A percentile compares a stretch with the other conserved stretches of the same genome.
phyloP scores from a whole-genome alignment of 202 grass and related monocot genomes.

The Carex arenaria region DNA sequence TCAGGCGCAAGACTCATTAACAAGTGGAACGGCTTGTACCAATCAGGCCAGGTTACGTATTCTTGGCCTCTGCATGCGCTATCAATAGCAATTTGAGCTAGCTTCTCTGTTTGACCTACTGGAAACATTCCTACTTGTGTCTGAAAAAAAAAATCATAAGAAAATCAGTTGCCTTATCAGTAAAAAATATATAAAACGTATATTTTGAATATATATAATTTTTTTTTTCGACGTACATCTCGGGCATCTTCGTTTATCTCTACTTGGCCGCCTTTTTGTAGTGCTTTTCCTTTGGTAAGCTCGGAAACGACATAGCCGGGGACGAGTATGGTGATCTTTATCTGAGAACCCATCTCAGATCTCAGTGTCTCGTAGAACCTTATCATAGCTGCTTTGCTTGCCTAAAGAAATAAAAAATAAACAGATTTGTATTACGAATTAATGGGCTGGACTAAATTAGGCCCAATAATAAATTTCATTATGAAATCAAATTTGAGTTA shows the following conservation, averaged over 20 bases:
- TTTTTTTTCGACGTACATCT: slow-evolving; percentile 30
- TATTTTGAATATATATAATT: not conserved
- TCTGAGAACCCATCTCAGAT: slow-evolving; percentile 47
- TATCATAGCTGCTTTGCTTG: slow-evolving; percentile 76
- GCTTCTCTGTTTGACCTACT: slow-evolving; percentile 54
- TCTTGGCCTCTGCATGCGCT: slow-evolving; percentile 39
- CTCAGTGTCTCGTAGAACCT: slow-evolving; percentile 73
- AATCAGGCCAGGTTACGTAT: slow-evolving; percentile 67
- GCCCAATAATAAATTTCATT: not conserved
- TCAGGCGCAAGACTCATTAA: slow-evolving; percentile 69
- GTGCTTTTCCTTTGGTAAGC: slow-evolving; percentile 79
- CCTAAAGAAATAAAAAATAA: slow-evolving; percentile 30
- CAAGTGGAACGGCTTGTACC: slow-evolving; percentile 79
- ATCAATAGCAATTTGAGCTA: slow-evolving; percentile 53
- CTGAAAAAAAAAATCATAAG: slow-evolving; percentile 14
- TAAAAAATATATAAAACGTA: not conserved
- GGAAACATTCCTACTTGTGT: slow-evolving; percentile 63
- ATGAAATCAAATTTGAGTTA: not conserved
- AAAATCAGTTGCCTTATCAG: not conserved
- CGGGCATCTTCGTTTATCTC: slow-evolving; percentile 61
- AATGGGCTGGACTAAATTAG: not conserved
- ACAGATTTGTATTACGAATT: too few species aligned
- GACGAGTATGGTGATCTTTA: slow-evolving; percentile 63
- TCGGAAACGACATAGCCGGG: slow-evolving; percentile 82
- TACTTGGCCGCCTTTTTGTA: slow-evolving; percentile 62